These are phyloP conservation scores for Paulownia fortunei DNA, from an alignment of 257 asterid genomes.

Conservation along the genomic window DNA sequence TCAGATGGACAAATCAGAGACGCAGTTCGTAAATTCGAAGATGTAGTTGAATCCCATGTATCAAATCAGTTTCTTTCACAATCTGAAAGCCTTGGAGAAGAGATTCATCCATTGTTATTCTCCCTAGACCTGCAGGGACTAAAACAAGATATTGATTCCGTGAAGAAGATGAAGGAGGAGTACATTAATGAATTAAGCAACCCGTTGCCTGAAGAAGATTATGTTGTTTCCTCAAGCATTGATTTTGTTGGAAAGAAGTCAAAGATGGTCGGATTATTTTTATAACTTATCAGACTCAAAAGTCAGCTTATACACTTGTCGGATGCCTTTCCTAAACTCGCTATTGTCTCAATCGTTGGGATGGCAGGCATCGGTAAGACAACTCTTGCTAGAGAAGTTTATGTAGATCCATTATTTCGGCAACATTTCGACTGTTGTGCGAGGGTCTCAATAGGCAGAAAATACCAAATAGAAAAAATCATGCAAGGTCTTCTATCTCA, in stretches of 20 bases:
- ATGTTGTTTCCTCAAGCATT: neutral
- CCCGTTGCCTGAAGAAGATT: neutral
- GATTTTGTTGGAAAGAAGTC: neutral
- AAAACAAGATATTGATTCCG: neutral
- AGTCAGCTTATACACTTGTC: no score
- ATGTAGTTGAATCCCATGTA: neutral
- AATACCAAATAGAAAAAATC: neutral
- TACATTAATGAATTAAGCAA: neutral
- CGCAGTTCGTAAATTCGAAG: neutral
- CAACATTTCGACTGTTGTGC: neutral
- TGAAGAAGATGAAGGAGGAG: neutral
- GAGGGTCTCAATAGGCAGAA: no score
- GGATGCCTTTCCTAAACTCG: no score
- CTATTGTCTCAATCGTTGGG: neutral
- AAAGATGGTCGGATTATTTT: neutral
- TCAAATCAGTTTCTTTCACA: neutral
- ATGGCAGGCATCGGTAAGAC: no score
- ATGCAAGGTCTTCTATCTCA: neutral
- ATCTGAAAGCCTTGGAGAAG: neutral
- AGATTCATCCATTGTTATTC: neutral
- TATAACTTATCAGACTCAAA: neutral
- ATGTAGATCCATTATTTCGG: neutral
- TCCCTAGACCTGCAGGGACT: neutral
- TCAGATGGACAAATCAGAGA: neutral
- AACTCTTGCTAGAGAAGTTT: neutral